A percentile compares a stretch with the other conserved stretches of the same genome.
Conservation (phyloP, 1,284 basidiomycete species). For the Irpex sp. region DNA sequence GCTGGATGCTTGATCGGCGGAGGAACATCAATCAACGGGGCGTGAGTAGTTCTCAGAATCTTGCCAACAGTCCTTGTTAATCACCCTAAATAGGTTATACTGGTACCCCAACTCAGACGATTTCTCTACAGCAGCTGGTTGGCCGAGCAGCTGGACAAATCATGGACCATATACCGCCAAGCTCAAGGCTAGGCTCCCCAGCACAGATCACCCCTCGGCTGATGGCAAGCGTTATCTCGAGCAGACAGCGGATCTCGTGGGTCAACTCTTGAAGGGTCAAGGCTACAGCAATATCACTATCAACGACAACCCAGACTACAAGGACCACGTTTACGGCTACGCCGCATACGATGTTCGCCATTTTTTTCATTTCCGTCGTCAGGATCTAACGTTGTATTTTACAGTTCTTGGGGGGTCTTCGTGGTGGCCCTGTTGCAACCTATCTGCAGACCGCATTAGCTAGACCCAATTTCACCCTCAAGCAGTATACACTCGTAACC, state of each 20-base stretch:
- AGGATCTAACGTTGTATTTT: background rate
- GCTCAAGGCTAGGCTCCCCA: slow-evolving; percentile 48
- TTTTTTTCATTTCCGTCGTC: slow-evolving; percentile 1
- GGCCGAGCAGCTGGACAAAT: slow-evolving; percentile 53
- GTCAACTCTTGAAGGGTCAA: slow-evolving; percentile 40
- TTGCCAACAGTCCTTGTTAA: slow-evolving; percentile 5
- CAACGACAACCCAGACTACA: slow-evolving; percentile 50
- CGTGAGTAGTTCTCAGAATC: slow-evolving; percentile 34
- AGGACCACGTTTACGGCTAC: slow-evolving; percentile 61
- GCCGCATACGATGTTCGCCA: slow-evolving; percentile 46
- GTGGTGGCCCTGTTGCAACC: slow-evolving; percentile 55
- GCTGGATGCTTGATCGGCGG: slow-evolving; percentile 64
- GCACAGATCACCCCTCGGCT: slow-evolving; percentile 55
- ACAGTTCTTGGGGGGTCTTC: slow-evolving; percentile 55
- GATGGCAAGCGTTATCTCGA: slow-evolving; percentile 61
- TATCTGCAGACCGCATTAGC: slow-evolving; percentile 54
- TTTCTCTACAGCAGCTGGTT: slow-evolving; percentile 48
- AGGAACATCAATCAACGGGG: slow-evolving; percentile 61
- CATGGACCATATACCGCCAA: slow-evolving; percentile 46
- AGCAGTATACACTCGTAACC: slow-evolving; percentile 43
- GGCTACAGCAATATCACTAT: slow-evolving; percentile 52
- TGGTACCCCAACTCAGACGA: slow-evolving; percentile 52
- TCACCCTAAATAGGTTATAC: slow-evolving; percentile 41
- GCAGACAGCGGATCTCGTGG: slow-evolving; percentile 42
- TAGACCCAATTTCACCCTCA: slow-evolving; percentile 52